Evolutionary conservation across 805 yeast genomes (phyloP).

Genomic region (Ogataea degrootiae): DNA sequence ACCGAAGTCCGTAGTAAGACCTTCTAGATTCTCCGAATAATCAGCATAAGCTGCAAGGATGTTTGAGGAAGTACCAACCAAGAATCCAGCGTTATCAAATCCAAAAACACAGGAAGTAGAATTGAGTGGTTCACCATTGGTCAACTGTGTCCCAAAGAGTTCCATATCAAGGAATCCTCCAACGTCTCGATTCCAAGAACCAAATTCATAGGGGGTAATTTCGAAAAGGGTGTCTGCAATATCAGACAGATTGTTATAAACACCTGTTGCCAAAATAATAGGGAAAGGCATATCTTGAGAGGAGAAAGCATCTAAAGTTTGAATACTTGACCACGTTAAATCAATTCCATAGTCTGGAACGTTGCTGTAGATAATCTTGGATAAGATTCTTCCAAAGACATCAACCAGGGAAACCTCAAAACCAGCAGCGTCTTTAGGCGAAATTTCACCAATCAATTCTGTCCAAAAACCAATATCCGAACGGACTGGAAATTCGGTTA

Average conservation of each 20-base stretch:
- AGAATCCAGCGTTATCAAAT: slow-evolving; percentile 72
- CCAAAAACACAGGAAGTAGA: slow-evolving; percentile 50
- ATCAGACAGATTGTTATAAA: slow-evolving; percentile 43
- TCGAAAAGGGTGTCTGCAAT: slow-evolving; percentile 57
- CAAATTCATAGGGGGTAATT: slow-evolving; percentile 65
- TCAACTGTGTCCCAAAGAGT: slow-evolving; percentile 60
- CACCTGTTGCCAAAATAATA: slow-evolving; percentile 55
- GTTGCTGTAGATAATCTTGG: slow-evolving; percentile 60
- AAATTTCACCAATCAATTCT: slow-evolving; percentile 44
- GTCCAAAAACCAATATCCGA: slow-evolving; percentile 47
- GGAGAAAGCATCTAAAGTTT: slow-evolving; percentile 51
- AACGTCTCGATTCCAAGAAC: slow-evolving; percentile 77
- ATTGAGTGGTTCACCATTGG: slow-evolving; percentile 48
- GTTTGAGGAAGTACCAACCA: slow-evolving; percentile 74
- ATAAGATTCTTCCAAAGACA: slow-evolving; percentile 65
- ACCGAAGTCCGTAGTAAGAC: slow-evolving; percentile 12
- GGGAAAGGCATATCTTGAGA: slow-evolving; percentile 68
- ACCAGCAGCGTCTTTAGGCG: slow-evolving; percentile 50
- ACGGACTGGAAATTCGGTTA: slow-evolving; percentile 52
- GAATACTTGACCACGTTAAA: slow-evolving; percentile 48
- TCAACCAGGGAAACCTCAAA: slow-evolving; percentile 60
- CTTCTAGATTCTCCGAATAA: slow-evolving; percentile 9
- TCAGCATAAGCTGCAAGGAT: slow-evolving; percentile 37
- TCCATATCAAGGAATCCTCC: slow-evolving; percentile 58
- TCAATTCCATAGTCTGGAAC: slow-evolving; percentile 57